Conservation (phyloP, 305 asterid species). For the Plantago lanceolata region DNA sequence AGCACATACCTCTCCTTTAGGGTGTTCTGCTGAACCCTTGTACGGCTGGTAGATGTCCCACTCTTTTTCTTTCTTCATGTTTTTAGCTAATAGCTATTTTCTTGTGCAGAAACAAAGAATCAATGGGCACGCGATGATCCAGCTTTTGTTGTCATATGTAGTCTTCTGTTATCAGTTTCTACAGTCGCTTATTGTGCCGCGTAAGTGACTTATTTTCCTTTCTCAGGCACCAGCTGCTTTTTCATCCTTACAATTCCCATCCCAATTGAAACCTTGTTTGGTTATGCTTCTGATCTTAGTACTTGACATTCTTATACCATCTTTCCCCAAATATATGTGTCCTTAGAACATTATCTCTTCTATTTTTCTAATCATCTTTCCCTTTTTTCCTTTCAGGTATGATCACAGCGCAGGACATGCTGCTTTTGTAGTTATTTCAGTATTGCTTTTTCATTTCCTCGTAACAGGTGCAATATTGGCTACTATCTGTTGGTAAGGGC, state of each 20-base stretch:
- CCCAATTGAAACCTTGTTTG: too few relatives aligned
- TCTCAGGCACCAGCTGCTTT: conserved; percentile 8
- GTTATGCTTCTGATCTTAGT: not conserved
- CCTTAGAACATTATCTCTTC: conserved; percentile 18
- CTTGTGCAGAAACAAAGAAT: conserved; percentile 82
- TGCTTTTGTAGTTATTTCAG: conserved; percentile 77
- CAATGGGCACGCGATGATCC: conserved; percentile 99
- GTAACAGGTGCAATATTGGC: conserved; percentile 81
- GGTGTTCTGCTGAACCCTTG: too few relatives aligned
- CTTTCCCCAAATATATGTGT: not conserved
- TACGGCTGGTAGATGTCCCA: too few relatives aligned
- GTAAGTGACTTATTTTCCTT: conserved; percentile 44
- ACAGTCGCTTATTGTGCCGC: conserved; percentile 86
- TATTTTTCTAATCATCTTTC: conserved; percentile 5
- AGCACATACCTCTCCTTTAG: too few relatives aligned
- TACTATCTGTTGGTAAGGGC: conserved; percentile 77
- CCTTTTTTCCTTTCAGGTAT: conserved; percentile 58
- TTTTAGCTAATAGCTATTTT: conserved; percentile 21
- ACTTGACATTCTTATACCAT: conserved; percentile 5
- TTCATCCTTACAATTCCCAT: too few relatives aligned
- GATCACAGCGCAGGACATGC: conserved; percentile 90
- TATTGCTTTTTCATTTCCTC: conserved; percentile 73
- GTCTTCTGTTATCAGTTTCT: conserved; percentile 71
- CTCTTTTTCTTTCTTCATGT: not conserved
- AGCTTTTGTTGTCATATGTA: conserved; percentile 86